Conservation (phyloP, 495 filamentous ascomycete genomes). For the Acidiella bohemica region DNA sequence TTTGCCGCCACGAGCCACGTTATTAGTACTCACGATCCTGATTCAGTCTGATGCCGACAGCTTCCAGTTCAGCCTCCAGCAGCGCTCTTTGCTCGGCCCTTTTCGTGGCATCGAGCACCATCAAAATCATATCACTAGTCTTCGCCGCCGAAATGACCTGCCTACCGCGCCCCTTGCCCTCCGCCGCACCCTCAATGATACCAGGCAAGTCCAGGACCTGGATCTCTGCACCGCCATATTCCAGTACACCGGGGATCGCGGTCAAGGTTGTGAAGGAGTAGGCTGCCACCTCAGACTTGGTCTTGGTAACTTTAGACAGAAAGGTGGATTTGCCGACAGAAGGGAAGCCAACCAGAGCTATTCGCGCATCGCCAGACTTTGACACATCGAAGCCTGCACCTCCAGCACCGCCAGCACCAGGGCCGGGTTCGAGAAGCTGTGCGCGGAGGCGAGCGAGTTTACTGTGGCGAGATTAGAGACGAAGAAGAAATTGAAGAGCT, state of each 20-base stretch:
- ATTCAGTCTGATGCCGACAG: constrained; percentile 91
- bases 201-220: constrained; percentile 96
- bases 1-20: too few relatives aligned
- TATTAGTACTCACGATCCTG: too few relatives aligned
- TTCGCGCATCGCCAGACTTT: constrained; percentile 93
- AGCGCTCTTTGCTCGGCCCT: constrained; percentile 84
- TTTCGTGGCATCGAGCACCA: constrained; percentile 96
- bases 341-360: constrained; percentile 93
- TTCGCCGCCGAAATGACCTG: constrained; percentile 99
- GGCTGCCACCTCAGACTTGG: constrained; percentile 87
- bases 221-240: constrained; percentile 97
- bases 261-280: constrained; percentile 98
- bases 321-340: constrained; percentile 99
- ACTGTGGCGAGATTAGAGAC: constrained; percentile 32
- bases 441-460: constrained; percentile 93
- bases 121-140: constrained; percentile 93
- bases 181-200: constrained; percentile 94
- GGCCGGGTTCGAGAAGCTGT: constrained; percentile 83
- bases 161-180: constrained; percentile 89
- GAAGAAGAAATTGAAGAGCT: background rate
- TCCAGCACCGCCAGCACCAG: constrained; percentile 55
- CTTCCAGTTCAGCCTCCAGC: constrained; percentile 85
- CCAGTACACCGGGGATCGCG: constrained; percentile 92
- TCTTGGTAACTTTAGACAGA: constrained; percentile 97
- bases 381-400: constrained; percentile 90